Evolutionary conservation across 495 filamentous ascomycete species (phyloP).

Genomic region (Tuber borchii): DNA sequence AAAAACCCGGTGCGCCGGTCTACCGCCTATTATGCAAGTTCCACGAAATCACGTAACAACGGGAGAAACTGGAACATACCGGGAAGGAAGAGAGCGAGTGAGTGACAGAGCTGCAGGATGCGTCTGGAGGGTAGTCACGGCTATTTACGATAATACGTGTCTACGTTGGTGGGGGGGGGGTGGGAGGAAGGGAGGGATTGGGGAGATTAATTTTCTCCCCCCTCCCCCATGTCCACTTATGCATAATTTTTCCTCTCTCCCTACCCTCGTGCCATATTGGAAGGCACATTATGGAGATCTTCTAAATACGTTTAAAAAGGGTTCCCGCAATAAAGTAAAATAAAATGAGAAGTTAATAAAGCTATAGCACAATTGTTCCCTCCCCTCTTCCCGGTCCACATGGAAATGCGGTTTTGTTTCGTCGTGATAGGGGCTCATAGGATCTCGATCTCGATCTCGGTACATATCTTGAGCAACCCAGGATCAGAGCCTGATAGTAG

Average conservation of each 20-base stretch:
- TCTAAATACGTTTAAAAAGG: not conserved
- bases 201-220: constrained; percentile 1
- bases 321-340: not conserved
- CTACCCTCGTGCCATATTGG: not conserved
- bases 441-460: constrained; percentile 5
- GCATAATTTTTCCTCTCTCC: not conserved
- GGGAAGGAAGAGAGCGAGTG: not conserved
- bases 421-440: not conserved
- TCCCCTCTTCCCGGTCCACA: not conserved
- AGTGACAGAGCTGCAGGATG: not conserved
- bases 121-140: constrained; percentile 1
- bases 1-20: not conserved
- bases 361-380: not conserved
- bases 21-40: not conserved
- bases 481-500: not conserved
- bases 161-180: not conserved
- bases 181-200: not conserved
- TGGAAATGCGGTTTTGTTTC: constrained; percentile 1
- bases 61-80: not conserved
- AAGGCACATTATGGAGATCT: not conserved
- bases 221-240: not conserved
- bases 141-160: constrained; percentile 6
- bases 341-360: not conserved
- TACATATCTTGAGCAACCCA: constrained; percentile 3
- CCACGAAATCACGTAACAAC: not conserved